phyloP scores from a whole-genome alignment of 192 early-diverging fungal genomes.

The Coemansia sp. region DNA sequence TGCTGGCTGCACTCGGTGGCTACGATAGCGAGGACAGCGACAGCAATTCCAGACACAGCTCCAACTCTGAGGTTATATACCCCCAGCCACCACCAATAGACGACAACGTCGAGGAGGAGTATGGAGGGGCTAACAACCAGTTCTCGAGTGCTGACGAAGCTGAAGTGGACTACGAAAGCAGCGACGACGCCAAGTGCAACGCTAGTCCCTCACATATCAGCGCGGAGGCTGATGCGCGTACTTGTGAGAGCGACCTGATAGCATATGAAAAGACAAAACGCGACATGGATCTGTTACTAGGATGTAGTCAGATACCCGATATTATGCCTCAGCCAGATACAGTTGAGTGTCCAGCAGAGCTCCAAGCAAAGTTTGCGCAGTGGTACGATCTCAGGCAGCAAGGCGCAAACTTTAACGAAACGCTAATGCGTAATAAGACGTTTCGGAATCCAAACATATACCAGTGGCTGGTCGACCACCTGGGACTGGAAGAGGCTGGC shows the following conservation, averaged over 20 bases:
- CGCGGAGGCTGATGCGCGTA: neutral
- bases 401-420: constrained; percentile 82
- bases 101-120: constrained; percentile 4
- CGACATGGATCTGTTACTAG: constrained; percentile 35
- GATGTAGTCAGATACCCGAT: constrained; percentile 36
- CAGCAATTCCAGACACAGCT: constrained; percentile 10
- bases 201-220: neutral
- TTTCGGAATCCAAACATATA: constrained; percentile 94
- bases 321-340: constrained; percentile 4
- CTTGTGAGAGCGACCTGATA: neutral
- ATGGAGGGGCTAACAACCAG: neutral
- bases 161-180: neutral
- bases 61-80: constrained; percentile 1
- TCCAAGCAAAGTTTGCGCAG: constrained; percentile 78
- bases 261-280: constrained; percentile 29
- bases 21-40: constrained; percentile 46
- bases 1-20: constrained; percentile 42
- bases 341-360: constrained; percentile 61
- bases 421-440: constrained; percentile 80
- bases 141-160: neutral
- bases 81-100: neutral
- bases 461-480: constrained; percentile 81
- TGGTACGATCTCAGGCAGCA: constrained; percentile 68
- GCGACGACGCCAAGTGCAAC: neutral
- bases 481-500: constrained; percentile 81